Evolutionary conservation across 2,329 filamentous ascomycete genomes (phyloP).

Genomic region (Pseudocercospora macadamiae): DNA sequence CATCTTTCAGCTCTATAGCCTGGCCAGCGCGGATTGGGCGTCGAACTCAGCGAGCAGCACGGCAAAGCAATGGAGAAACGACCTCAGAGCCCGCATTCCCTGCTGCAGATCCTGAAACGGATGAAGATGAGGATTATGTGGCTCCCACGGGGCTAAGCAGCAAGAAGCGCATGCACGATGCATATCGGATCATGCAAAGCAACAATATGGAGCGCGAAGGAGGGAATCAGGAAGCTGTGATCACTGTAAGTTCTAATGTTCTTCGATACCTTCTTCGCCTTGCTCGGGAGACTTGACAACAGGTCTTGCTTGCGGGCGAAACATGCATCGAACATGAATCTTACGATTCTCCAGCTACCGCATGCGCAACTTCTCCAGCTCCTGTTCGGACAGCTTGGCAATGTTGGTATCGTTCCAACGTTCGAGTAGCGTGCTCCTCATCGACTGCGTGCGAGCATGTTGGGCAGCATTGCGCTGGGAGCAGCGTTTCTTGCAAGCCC

Average conservation of each 20-base stretch:
- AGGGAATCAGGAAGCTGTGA: conserved; percentile 60
- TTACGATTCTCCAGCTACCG: conserved; percentile 27
- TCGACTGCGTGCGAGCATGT: background rate
- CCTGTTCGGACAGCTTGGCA: conserved; percentile 32
- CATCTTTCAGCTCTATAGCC: conserved; percentile 46
- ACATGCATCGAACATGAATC: background rate
- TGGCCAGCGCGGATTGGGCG: conserved; percentile 31
- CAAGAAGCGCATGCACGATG: conserved; percentile 61
- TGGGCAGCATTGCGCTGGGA: no score
- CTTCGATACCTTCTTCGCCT: conserved; percentile 1
- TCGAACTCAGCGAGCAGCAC: conserved; percentile 10
- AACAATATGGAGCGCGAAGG: conserved; percentile 64
- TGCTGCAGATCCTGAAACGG: conserved; percentile 13
- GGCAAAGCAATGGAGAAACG: background rate
- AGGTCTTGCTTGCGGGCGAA: no score
- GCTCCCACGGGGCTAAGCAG: conserved; percentile 55
- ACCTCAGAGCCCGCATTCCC: conserved; percentile 34
- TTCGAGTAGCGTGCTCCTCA: conserved; percentile 19
- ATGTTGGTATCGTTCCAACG: conserved; percentile 23
- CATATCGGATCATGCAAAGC: conserved; percentile 63
- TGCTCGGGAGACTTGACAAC: background rate
- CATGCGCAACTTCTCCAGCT: conserved; percentile 33
- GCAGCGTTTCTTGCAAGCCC: no score
- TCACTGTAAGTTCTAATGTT: conserved; percentile 46
- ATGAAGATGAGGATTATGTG: conserved; percentile 42